Base-by-base conservation (phyloP, 306 rosid species). In the Urtica urens region DNA sequence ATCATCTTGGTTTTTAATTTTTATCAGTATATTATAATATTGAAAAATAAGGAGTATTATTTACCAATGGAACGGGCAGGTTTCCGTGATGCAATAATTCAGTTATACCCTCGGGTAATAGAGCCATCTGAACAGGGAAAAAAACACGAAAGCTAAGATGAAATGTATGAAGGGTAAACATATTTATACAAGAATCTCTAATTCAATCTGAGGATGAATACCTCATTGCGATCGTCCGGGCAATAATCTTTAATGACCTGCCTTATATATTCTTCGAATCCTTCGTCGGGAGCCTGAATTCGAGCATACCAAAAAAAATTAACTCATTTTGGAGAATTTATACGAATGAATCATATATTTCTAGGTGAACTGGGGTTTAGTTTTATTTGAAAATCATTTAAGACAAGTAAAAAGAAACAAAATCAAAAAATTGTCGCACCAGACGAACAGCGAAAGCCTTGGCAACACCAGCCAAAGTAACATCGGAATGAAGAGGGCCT, bases 81-180 rank as follows among this genome's bases (percentile, higher is more conserved):
- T 63, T 69, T 62, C 69, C 94, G 29, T 90, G 97, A 67, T 84
- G 97, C 78, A 85, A 72, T 46, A 84, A 58, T 63, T 90, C 94
- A 14, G 97, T 90, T 54, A 90, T 84, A 63, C 95, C 95, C 75
- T 90, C 95, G 0, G 97, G 97, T 70, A 90, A 58, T 45, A 72
- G 95, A 62, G 92, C 97, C 97, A 90, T 84, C 94, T 84, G 85
- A n/a, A n/a, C n/a, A n/a, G n/a, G 73, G 66, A 90, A 66, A 58
- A 25, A 69, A 71, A 54, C 66, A 46, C 53, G 51, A 59, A 46
- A 46, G 31, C 40, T 49, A 59, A 44, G 54, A 39, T 41, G 26
- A 72, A 10, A 10, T 49, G 60, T 49, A 2, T 5, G n/a, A 35
- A 10, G n/a, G 15, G 11, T 9, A 46, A 24, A 46, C n/a, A 2